Conservation (phyloP, 1,284 basidiomycete genomes). For the Neonothopanus nambi region DNA sequence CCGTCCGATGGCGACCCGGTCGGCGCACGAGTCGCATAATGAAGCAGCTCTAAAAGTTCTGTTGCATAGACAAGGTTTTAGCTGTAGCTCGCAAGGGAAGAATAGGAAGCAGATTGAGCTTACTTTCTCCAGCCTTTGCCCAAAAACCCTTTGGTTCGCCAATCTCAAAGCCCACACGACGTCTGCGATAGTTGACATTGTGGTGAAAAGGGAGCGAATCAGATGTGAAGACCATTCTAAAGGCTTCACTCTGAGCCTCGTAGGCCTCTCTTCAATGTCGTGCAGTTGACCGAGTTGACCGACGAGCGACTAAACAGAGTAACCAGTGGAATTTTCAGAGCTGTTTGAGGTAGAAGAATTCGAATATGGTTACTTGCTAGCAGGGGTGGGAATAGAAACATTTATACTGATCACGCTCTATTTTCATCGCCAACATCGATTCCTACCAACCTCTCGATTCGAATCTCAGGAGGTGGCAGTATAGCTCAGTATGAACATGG, state of each 20-base stretch:
- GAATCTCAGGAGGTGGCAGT: no score
- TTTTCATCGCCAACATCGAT: no score
- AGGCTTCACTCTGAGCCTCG: not conserved
- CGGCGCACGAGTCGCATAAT: slow-evolving; percentile 12
- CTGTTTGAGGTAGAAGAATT: no score
- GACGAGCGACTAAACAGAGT: no score
- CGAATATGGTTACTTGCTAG: no score
- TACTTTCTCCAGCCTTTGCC: slow-evolving; percentile 10
- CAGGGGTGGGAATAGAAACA: no score
- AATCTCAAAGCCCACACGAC: slow-evolving; percentile 12
- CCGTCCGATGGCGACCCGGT: slow-evolving; percentile 19
- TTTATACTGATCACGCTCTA: no score
- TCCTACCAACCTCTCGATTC: no score
- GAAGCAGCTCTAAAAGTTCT: slow-evolving; percentile 2
- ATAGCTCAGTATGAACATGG: no score
- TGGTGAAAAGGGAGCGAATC: slow-evolving; percentile 5
- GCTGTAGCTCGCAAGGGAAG: not conserved
- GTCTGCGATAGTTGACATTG: not conserved
- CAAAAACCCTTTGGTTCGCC: not conserved
- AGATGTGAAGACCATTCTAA: slow-evolving; percentile 13
- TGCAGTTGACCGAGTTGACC: not conserved
- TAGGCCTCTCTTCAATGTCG: slow-evolving; percentile 3
- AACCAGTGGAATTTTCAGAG: no score
- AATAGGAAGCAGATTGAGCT: not conserved
- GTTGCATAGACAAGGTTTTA: not conserved